Percentiles rank a stretch among this genome's conserved stretches.
These are phyloP conservation scores for Corylus avellana DNA, from an alignment of 306 rosid genomes.

Conservation along the genomic window DNA sequence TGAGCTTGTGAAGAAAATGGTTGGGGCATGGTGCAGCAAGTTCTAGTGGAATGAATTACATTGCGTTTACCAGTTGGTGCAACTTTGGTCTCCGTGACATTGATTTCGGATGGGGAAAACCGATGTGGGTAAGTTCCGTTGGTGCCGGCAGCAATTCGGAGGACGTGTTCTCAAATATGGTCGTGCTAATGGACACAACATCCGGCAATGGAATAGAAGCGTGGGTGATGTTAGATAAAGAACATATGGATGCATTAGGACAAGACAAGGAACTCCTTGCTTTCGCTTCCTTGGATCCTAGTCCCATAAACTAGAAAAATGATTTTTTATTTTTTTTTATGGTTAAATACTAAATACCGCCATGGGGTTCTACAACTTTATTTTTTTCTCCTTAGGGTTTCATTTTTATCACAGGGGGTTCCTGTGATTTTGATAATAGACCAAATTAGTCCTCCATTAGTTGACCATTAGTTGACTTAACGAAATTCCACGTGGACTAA, in stretches of 20 bases:
- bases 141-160: not conserved
- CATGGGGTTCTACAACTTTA: too few relatives aligned
- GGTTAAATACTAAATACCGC: too few relatives aligned
- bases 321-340: too few relatives aligned
- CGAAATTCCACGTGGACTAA: too few relatives aligned
- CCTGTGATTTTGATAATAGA: too few relatives aligned
- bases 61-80: constrained; percentile 16
- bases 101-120: constrained; percentile 29
- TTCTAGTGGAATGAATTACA: not conserved
- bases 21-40: not conserved
- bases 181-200: constrained; percentile 6
- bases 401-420: too few relatives aligned
- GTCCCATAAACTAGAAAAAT: not conserved
- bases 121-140: not conserved
- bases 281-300: constrained; percentile 20
- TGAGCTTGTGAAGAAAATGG: not conserved
- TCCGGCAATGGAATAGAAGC: constrained; percentile 6
- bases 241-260: not conserved
- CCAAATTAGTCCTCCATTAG: too few relatives aligned
- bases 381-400: too few relatives aligned
- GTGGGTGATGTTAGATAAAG: constrained; percentile 11
- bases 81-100: constrained; percentile 7
- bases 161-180: not conserved
- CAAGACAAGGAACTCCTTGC: constrained; percentile 10
- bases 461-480: too few relatives aligned